Evolutionary conservation across 2,329 filamentous ascomycete genomes (phyloP).

Genomic region (Aureobasidium melanogenum): DNA sequence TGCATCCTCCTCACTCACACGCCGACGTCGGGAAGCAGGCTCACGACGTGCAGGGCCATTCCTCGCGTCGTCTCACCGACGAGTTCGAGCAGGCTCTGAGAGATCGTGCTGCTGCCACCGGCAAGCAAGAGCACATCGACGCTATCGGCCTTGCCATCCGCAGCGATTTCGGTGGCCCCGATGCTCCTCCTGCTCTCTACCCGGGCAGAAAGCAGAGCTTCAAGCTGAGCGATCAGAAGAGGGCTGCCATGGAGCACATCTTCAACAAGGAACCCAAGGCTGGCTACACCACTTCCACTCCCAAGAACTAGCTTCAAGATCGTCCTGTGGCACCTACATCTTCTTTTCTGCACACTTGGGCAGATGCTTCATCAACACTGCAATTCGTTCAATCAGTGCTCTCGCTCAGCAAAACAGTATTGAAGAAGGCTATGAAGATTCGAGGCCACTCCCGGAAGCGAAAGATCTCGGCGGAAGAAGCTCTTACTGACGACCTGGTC

Average conservation of each 20-base stretch:
- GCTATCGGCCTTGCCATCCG: conserved; percentile 4
- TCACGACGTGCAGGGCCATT: conserved; percentile 2
- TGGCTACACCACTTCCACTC: neutral
- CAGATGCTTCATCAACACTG: neutral
- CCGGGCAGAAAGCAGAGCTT: conserved; percentile 21
- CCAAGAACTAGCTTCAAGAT: neutral
- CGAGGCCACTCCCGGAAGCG: neutral
- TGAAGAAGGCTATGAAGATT: neutral
- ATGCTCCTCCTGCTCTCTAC: conserved; percentile 14
- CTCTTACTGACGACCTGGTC: neutral
- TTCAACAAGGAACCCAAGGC: conserved; percentile 13
- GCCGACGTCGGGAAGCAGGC: conserved; percentile 3
- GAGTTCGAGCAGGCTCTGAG: conserved; percentile 23
- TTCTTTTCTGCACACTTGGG: conserved; percentile 1
- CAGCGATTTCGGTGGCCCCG: conserved; percentile 1
- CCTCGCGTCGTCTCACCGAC: conserved; percentile 19
- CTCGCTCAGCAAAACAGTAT: neutral
- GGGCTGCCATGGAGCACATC: conserved; percentile 22
- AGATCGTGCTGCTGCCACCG: conserved; percentile 10
- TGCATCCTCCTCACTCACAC: conserved; percentile 3
- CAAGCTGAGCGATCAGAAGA: conserved; percentile 23
- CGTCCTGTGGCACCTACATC: neutral
- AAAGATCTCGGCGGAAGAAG: neutral
- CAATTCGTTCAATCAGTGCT: neutral
- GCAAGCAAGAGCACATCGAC: neutral